Evolutionary conservation across 169 alveolate species (phyloP).

Genomic region (Eimeria maxima): DNA sequence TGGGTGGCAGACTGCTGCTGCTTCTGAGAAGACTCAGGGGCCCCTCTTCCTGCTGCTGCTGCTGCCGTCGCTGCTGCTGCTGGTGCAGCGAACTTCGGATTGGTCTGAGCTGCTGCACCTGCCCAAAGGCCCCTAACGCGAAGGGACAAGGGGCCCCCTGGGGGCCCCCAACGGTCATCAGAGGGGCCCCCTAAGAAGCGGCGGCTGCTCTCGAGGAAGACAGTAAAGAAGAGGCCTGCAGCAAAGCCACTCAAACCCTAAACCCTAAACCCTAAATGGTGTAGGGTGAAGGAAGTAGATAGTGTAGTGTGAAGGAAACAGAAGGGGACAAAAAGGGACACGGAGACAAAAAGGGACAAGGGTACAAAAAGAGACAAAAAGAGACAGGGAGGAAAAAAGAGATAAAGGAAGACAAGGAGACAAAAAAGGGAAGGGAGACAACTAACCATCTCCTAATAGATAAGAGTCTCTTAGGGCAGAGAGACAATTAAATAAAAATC

Average conservation of each 20-base stretch:
- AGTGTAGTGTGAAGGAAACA: background rate
- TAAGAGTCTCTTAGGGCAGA: no score
- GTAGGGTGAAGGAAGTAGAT: background rate
- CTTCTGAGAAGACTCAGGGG: constrained; percentile 50
- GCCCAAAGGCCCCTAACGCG: constrained; percentile 36
- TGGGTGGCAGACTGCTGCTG: constrained; percentile 8
- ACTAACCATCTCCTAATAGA: no score
- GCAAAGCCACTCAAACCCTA: constrained; percentile 30
- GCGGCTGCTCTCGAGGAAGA: constrained; percentile 52
- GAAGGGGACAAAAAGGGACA: background rate
- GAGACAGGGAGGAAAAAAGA: background rate
- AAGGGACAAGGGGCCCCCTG: constrained; percentile 50
- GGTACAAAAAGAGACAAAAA: background rate
- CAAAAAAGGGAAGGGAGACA: background rate
- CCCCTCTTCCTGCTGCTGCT: constrained; percentile 19
- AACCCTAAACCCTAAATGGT: constrained; percentile 49
- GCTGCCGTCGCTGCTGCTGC: constrained; percentile 17
- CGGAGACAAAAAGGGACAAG: background rate
- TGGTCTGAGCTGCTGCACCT: constrained; percentile 39
- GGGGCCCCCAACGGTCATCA: background rate
- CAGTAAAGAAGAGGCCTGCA: constrained; percentile 19
- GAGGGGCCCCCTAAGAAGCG: constrained; percentile 64
- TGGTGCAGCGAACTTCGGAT: constrained; percentile 11
- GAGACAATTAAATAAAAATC: no score
- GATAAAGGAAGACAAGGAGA: no score